These are phyloP conservation scores for Fagopyrum homotropicum DNA, from an alignment of 148 eudicot species.

Conservation along the genomic window DNA sequence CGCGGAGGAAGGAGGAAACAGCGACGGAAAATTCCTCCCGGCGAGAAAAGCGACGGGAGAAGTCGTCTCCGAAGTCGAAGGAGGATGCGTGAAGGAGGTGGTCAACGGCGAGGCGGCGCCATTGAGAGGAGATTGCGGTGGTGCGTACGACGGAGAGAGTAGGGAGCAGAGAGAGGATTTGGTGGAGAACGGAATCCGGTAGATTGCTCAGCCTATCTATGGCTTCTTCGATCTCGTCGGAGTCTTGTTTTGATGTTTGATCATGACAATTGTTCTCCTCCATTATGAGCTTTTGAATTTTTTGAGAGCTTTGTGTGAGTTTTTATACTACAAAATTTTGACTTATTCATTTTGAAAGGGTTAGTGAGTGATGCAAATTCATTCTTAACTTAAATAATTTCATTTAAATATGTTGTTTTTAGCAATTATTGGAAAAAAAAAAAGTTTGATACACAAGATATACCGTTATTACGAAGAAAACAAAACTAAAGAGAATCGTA, in stretches of 20 bases:
- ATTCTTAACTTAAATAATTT: too few species aligned
- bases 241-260: neutral
- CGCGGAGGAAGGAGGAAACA: neutral
- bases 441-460: too few species aligned
- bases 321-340: neutral
- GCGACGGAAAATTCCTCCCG: neutral
- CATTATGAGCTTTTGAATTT: neutral
- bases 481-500: too few species aligned
- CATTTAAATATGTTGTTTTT: too few species aligned
- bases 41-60: conserved; percentile 1
- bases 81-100: conserved; percentile 18
- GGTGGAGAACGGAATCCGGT: conserved; percentile 25
- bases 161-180: conserved; percentile 19
- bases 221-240: neutral
- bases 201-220: conserved; percentile 17
- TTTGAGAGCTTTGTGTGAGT: neutral
- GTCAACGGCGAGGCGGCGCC: conserved; percentile 16
- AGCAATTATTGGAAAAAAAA: too few species aligned
- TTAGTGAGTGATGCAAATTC: too few species aligned
- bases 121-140: conserved; percentile 19
- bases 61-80: conserved; percentile 21
- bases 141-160: conserved; percentile 16
- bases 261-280: neutral
- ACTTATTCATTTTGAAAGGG: too few species aligned
- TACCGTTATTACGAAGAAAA: too few species aligned